phyloP scores from a whole-genome alignment of 305 asterid genomes.

The Rubia tinctorum region DNA sequence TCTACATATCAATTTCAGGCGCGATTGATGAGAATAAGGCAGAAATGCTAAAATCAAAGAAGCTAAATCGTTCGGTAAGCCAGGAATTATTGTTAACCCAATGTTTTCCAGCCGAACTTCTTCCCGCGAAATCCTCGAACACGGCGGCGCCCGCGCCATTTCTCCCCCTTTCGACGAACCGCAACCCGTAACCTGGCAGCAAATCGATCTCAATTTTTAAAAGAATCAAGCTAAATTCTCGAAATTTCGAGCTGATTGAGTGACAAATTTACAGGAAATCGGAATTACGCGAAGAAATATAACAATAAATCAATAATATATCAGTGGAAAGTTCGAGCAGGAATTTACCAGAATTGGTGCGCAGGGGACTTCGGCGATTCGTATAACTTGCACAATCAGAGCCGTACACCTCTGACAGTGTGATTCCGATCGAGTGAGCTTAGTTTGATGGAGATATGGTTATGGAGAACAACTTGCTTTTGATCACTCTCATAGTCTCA shows the following conservation, averaged over 20 bases:
- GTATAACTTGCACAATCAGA: not conserved
- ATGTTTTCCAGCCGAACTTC: constrained; percentile 42
- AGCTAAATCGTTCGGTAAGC: constrained; percentile 76
- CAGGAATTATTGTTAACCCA: constrained; percentile 63
- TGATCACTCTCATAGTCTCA: constrained; percentile 2
- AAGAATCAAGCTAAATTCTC: not conserved
- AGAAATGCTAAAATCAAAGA: constrained; percentile 59
- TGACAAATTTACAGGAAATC: not conserved
- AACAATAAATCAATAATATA: not conserved
- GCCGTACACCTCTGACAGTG: not conserved
- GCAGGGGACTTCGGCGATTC: not conserved
- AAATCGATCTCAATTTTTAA: constrained; percentile 3
- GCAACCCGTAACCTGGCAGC: not conserved
- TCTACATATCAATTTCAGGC: constrained; percentile 63
- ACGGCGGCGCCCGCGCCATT: constrained; percentile 47
- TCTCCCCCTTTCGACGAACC: constrained; percentile 18
- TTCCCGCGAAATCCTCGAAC: constrained; percentile 26
- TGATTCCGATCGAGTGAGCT: not conserved
- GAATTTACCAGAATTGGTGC: not conserved
- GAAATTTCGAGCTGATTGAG: constrained; percentile 4
- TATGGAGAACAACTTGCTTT: not conserved
- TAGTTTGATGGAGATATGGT: not conserved
- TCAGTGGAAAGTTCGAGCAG: not conserved
- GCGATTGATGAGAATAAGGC: constrained; percentile 74
- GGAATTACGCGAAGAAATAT: not conserved